Evolutionary conservation across 2,329 filamentous ascomycete genomes (phyloP).

Genomic region (Penicillium sp.): DNA sequence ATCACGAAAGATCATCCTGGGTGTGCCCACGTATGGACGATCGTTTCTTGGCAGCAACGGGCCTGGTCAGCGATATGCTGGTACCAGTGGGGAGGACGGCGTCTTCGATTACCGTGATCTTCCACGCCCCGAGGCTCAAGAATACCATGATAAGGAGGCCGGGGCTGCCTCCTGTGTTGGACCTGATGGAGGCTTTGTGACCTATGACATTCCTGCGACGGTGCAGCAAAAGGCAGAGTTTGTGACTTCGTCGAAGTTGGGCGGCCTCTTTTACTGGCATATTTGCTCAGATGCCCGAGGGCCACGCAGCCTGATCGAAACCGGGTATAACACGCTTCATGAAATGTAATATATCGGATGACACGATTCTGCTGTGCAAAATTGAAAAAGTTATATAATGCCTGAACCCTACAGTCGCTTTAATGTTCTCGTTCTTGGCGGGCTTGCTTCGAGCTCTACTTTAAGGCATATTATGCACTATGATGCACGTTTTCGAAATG

Average conservation of each 20-base stretch:
- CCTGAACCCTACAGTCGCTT: too few species aligned
- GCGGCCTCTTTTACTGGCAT: conserved; percentile 80
- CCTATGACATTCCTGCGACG: conserved; percentile 76
- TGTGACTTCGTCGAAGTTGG: conserved; percentile 70
- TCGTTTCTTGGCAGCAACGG: conserved; percentile 69
- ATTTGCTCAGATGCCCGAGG: conserved; percentile 69
- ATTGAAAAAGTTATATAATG: neutral
- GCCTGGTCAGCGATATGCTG: conserved; percentile 62
- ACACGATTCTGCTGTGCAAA: neutral
- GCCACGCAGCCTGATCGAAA: conserved; percentile 60
- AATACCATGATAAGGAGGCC: conserved; percentile 66
- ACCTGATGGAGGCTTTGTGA: conserved; percentile 74
- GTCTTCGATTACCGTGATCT: conserved; percentile 74
- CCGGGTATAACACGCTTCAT: conserved; percentile 60
- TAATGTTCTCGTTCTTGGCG: too few species aligned
- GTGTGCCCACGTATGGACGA: conserved; percentile 74
- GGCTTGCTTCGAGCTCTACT: neutral
- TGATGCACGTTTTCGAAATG: neutral
- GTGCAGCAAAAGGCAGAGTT: conserved; percentile 74
- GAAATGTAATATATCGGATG: conserved; percentile 33
- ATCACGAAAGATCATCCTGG: conserved; percentile 70
- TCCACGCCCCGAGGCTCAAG: conserved; percentile 62
- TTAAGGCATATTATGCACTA: neutral
- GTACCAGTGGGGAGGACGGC: conserved; percentile 63
- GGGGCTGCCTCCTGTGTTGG: conserved; percentile 71